Percentiles rank a stretch among this genome's conserved stretches.
These are phyloP conservation scores for Diaporthe citrichinensis DNA, from an alignment of 2,329 filamentous ascomycete genomes.

Conservation along the genomic window DNA sequence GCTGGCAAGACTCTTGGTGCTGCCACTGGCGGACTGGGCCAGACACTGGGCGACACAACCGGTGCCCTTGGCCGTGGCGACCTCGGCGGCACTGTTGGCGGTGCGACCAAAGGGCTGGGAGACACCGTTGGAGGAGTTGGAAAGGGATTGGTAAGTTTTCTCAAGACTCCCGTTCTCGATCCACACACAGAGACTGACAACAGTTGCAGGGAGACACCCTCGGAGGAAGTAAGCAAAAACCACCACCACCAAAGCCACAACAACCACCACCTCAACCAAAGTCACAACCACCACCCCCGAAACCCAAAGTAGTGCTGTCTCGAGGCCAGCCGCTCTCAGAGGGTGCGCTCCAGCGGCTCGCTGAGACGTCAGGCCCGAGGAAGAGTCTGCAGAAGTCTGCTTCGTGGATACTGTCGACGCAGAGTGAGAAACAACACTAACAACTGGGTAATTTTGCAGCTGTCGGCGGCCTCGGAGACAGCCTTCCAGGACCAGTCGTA, in stretches of 20 bases:
- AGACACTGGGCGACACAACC: constrained; percentile 38
- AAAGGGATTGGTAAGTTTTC: constrained; percentile 37
- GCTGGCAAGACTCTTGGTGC: constrained; percentile 36
- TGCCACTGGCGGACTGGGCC: constrained; percentile 36
- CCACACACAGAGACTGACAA: background rate
- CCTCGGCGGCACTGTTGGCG: constrained; percentile 32
- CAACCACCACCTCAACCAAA: background rate
- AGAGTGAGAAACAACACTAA: constrained; percentile 34
- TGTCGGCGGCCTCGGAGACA: constrained; percentile 40
- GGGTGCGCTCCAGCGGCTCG: constrained; percentile 22
- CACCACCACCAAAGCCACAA: background rate
- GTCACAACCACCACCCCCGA: background rate
- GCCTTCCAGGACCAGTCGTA: constrained; percentile 39
- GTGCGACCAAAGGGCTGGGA: constrained; percentile 36
- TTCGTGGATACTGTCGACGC: constrained; percentile 33
- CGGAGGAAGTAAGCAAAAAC: constrained; percentile 38
- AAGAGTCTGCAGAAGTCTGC: constrained; percentile 35
- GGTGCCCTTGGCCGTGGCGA: constrained; percentile 39
- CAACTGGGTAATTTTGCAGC: constrained; percentile 24
- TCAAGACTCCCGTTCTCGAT: accelerated
- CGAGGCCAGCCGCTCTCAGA: constrained; percentile 36
- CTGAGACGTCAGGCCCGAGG: constrained; percentile 30
- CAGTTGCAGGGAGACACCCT: constrained; percentile 37
- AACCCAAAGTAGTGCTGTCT: constrained; percentile 34
- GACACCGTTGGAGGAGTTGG: constrained; percentile 40